Base-by-base conservation (phyloP, 2,329 filamentous ascomycete genomes). In the Lojkania enalia region DNA sequence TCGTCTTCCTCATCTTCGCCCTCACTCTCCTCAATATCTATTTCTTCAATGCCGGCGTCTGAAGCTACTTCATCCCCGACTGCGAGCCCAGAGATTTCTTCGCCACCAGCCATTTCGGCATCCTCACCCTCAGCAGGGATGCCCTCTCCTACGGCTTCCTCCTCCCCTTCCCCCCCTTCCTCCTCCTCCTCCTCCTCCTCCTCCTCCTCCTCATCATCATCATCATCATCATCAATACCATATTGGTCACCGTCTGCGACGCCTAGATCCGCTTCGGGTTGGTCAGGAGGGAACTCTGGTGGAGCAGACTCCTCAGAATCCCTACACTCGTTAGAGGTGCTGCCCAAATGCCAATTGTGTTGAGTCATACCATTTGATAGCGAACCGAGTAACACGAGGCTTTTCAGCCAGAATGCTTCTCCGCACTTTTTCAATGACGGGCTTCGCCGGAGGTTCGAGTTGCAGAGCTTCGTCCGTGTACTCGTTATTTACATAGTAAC, bases 401-500 rank as follows among this genome's bases (percentile, higher is more conserved):
- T 99, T 99, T 75, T 97, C 92, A 2, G 91, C 90, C 27, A 99
- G 82, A 39, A 99, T 88, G 66, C 95, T 96, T 60, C 95, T 86
- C 57, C 84, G 83, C 53, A 99, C 90, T 64, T 90, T 89, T 69
- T 99, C 95, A 54, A 97, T 86, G 58, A 95, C 80, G 29, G 91
- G 91, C 77, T 96, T 96, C 46, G 90, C 80, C 5, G 94, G 94
- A 7, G 94, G 94, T 61, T 97, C 91, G 36, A 86, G 84, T 60
- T 84, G 87, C 52, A 99, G 81, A 70, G 95, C 89, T 63, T 95
- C 90, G 19, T 88, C 87, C 60, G 95, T 90, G 71, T 99, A 99
- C 72, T 99, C 95, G 64, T 99, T 99, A 80, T 97, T 99, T 64
- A 99, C 94, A 61, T 99, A 99, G 81, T 99, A 99, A 51, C 94